Percentiles rank a stretch among this genome's conserved stretches.
Conservation (phyloP, 2,329 filamentous ascomycete species). For the Exophiala calicioides region DNA sequence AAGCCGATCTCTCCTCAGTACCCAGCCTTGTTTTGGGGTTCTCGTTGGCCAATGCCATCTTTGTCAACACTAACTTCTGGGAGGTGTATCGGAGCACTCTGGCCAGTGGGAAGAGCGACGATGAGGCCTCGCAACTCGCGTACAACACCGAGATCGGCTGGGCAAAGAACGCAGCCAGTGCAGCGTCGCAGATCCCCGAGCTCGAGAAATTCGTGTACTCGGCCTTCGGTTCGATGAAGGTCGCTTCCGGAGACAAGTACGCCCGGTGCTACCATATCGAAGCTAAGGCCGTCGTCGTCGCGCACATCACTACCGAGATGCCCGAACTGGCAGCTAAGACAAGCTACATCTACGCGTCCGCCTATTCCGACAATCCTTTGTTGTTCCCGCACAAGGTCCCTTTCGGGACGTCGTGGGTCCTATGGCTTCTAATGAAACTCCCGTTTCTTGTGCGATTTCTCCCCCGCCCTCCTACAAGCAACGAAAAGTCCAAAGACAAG, state of each 20-base stretch:
- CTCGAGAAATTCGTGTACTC: conserved; percentile 16
- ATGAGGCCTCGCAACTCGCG: conserved; percentile 9
- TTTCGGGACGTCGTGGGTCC: conserved; percentile 8
- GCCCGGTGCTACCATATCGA: conserved; percentile 13
- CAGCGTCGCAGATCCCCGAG: conserved; percentile 6
- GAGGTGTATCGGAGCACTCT: conserved; percentile 7
- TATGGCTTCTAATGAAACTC: conserved; percentile 11
- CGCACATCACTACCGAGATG: conserved; percentile 4
- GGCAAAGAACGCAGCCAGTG: conserved; percentile 11
- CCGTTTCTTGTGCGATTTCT: conserved; percentile 12
- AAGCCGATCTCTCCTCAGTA: conserved; percentile 14
- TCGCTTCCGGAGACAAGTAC: conserved; percentile 14
- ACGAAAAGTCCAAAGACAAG: conserved; percentile 1
- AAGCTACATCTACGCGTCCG: conserved; percentile 10
- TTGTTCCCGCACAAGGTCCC: conserved; percentile 12
- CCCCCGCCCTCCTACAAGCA: conserved; percentile 1
- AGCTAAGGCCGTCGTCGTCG: conserved; percentile 10
- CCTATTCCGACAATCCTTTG: conserved; percentile 11
- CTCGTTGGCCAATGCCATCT: conserved; percentile 8
- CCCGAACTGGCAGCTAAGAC: conserved; percentile 7
- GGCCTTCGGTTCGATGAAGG: conserved; percentile 15
- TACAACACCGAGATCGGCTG: conserved; percentile 12
- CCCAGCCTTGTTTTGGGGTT: conserved; percentile 6
- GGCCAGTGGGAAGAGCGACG: neutral
- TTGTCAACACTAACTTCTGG: conserved; percentile 16